Percentiles rank a stretch among this genome's conserved stretches.
phyloP scores from a whole-genome alignment of 352 stramenopile species.

The Phytophthora macrochlamydospora region DNA sequence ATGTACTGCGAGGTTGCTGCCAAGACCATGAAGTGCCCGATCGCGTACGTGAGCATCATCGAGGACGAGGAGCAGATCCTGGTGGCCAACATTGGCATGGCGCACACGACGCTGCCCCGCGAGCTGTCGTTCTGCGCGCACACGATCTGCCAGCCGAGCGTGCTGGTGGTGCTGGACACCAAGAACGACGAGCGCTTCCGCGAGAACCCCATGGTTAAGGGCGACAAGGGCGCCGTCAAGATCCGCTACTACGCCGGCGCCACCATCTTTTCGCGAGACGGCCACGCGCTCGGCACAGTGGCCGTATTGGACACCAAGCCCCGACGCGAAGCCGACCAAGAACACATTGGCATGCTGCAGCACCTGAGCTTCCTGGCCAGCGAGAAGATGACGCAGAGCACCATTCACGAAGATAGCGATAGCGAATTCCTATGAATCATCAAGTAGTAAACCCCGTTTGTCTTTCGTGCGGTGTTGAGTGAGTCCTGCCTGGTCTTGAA shows the following conservation, averaged over 20 bases:
- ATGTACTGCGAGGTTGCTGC: constrained; percentile 88
- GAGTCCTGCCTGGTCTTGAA: neutral
- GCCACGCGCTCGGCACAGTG: constrained; percentile 82
- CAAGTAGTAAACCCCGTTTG: constrained; percentile 27
- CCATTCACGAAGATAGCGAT: constrained; percentile 78
- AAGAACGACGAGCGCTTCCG: constrained; percentile 87
- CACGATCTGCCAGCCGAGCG: constrained; percentile 82
- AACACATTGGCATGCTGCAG: constrained; percentile 89
- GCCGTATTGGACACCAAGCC: constrained; percentile 86
- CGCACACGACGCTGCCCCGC: constrained; percentile 75
- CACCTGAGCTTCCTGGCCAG: constrained; percentile 87
- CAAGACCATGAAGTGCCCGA: constrained; percentile 90
- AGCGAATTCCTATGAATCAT: constrained; percentile 72
- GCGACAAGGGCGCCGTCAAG: constrained; percentile 82
- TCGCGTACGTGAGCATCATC: constrained; percentile 88
- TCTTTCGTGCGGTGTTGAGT: constrained; percentile 8
- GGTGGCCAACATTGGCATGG: constrained; percentile 87
- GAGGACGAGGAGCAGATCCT: constrained; percentile 85
- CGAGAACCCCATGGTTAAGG: constrained; percentile 89
- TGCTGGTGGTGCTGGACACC: constrained; percentile 85
- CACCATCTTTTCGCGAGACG: constrained; percentile 82
- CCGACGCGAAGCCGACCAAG: constrained; percentile 74
- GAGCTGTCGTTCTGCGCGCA: constrained; percentile 88
- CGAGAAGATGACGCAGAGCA: constrained; percentile 89
- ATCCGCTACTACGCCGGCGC: constrained; percentile 88